phyloP scores from a whole-genome alignment of 2,329 filamentous ascomycete species.

The Aphanocladium album region DNA sequence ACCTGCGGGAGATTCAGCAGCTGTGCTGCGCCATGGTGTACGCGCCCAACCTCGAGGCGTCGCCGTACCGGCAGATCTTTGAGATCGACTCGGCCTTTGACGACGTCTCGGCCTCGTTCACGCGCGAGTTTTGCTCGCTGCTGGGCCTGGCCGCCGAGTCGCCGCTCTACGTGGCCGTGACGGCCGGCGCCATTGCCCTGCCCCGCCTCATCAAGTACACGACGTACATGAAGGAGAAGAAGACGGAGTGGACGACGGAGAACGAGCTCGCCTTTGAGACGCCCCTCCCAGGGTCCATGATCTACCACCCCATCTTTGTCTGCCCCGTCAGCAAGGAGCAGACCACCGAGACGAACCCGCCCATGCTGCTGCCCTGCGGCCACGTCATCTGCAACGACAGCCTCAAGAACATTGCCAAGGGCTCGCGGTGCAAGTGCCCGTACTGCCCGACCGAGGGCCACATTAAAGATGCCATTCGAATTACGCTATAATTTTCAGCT shows the following conservation, averaged over 20 bases:
- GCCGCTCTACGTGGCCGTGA: constrained; percentile 86
- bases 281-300: constrained; percentile 53
- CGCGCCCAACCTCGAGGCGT: constrained; percentile 64
- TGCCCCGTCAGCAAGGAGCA: constrained; percentile 97
- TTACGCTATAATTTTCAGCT: constrained; percentile 54
- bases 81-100: constrained; percentile 71
- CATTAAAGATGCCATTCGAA: constrained; percentile 68
- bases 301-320: constrained; percentile 95
- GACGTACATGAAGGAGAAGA: constrained; percentile 78
- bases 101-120: constrained; percentile 82
- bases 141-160: constrained; percentile 87
- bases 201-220: constrained; percentile 86
- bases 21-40: constrained; percentile 79
- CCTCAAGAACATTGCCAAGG: constrained; percentile 73
- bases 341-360: constrained; percentile 85
- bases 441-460: constrained; percentile 87
- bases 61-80: constrained; percentile 77
- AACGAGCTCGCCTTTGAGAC: constrained; percentile 82
- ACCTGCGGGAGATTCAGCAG: constrained; percentile 73
- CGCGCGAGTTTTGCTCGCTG: constrained; percentile 87
- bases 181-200: constrained; percentile 85
- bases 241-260: constrained; percentile 90
- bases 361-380: constrained; percentile 94
- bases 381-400: constrained; percentile 89
- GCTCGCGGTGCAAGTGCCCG: constrained; percentile 83